phyloP scores from a whole-genome alignment of 2,329 filamentous ascomycete genomes.

The Metarhizium sp. region DNA sequence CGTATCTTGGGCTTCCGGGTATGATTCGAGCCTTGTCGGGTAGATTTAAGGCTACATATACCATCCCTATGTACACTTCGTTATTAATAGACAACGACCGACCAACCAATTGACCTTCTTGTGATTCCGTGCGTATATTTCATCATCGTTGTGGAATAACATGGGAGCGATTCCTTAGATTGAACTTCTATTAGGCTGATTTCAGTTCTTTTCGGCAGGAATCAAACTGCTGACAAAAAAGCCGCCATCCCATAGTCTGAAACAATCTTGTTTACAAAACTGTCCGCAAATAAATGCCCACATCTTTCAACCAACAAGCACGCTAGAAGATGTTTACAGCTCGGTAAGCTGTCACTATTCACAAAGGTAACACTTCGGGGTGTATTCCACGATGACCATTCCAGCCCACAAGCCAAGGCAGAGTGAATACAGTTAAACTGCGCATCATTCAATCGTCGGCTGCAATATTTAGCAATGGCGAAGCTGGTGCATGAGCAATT shows the following conservation, averaged over 20 bases:
- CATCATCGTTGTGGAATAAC: not conserved
- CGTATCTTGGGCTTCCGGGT: not conserved
- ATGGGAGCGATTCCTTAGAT: not conserved
- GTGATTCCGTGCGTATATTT: not conserved
- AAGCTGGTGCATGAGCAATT: constrained; percentile 87
- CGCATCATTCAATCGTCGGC: constrained; percentile 13
- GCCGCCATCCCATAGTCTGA: constrained; percentile 63
- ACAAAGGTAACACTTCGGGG: not conserved
- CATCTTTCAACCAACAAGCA: constrained; percentile 67
- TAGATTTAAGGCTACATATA: not conserved
- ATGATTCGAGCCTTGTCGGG: constrained; percentile 4
- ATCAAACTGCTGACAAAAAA: constrained; percentile 41
- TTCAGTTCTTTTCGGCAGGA: not conserved
- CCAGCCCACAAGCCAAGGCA: not conserved
- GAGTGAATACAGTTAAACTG: not conserved
- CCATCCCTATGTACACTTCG: not conserved
- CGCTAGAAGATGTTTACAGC: constrained; percentile 84
- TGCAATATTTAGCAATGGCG: constrained; percentile 44
- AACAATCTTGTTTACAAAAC: constrained; percentile 45
- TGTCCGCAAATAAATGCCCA: constrained; percentile 41
- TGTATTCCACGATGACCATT: too few relatives aligned
- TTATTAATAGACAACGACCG: not conserved
- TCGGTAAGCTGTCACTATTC: constrained; percentile 35
- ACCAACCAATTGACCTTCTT: not conserved
- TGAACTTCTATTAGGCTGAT: not conserved